Conservation (phyloP, 768 basidiomycete species). For the Mycena epipterygia region DNA sequence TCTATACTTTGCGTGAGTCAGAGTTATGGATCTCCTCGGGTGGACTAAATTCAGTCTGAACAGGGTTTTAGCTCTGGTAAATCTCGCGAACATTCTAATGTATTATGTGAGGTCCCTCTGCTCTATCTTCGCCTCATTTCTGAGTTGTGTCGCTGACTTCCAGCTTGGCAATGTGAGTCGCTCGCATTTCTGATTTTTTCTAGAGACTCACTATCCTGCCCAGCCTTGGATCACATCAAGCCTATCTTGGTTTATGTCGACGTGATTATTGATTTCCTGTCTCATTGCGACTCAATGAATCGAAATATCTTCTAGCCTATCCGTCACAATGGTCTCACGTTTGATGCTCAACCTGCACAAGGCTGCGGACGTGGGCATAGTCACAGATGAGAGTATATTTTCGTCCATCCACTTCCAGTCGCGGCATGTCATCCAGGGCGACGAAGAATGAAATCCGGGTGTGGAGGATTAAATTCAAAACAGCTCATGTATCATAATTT, state of each 20-base stretch:
- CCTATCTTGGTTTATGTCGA: slow-evolving; percentile 18
- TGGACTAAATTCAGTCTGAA: neutral
- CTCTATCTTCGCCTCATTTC: slow-evolving; percentile 4
- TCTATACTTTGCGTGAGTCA: too few species aligned
- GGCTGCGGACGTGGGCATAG: slow-evolving; percentile 8
- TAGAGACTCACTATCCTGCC: neutral
- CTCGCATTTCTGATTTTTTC: neutral
- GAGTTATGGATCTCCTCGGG: neutral
- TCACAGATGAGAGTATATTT: slow-evolving; percentile 3
- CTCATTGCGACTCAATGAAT: slow-evolving; percentile 4
- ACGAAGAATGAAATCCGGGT: slow-evolving; percentile 1
- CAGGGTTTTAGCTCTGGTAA: slow-evolving; percentile 21
- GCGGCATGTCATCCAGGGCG: slow-evolving; percentile 1
- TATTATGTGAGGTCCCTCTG: slow-evolving; percentile 15
- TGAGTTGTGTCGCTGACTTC: slow-evolving; percentile 2
- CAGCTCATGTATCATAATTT: slow-evolving; percentile 5
- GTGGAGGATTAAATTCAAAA: slow-evolving; percentile 13
- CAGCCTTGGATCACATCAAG: slow-evolving; percentile 10
- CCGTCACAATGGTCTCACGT: slow-evolving; percentile 8
- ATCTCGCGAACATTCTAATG: slow-evolving; percentile 16
- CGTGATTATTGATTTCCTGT: slow-evolving; percentile 3
- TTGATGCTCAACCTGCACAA: slow-evolving; percentile 21
- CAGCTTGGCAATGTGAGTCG: slow-evolving; percentile 13
- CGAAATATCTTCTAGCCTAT: slow-evolving; percentile 11
- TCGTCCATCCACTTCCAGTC: slow-evolving; percentile 8